phyloP scores from a whole-genome alignment of 2,329 filamentous ascomycete genomes.

The Talaromyces piceae region DNA sequence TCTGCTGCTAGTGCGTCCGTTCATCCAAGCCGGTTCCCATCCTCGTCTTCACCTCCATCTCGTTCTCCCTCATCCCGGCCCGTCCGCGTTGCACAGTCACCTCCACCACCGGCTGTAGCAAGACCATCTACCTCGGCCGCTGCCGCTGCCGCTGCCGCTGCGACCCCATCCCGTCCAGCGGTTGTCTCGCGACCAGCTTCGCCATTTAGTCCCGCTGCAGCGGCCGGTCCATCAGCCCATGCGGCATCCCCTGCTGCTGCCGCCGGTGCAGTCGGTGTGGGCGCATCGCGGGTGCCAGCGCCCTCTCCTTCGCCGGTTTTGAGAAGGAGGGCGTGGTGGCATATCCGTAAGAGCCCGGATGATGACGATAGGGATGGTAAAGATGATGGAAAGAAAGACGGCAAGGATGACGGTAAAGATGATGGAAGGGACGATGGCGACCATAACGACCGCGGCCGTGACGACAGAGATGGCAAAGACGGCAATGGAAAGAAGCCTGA shows the following conservation, averaged over 20 bases:
- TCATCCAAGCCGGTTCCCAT: too few species aligned
- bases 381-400: neutral
- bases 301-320: neutral
- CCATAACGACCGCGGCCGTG: too few species aligned
- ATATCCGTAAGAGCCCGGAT: neutral
- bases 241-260: neutral
- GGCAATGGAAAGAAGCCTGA: neutral
- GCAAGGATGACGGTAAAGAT: neutral
- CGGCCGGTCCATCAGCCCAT: too few species aligned
- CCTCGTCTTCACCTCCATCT: too few species aligned
- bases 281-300: neutral
- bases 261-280: neutral
- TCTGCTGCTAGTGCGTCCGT: too few species aligned
- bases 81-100: neutral
- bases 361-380: neutral
- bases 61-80: neutral
- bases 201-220: neutral
- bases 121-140: neutral
- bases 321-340: neutral
- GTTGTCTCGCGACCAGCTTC: neutral
- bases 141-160: neutral
- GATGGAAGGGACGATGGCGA: neutral
- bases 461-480: neutral
- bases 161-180: neutral
- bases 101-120: neutral